These are phyloP conservation scores for Mariannaea elegans DNA, from an alignment of 2,329 filamentous ascomycete species.

Conservation along the genomic window DNA sequence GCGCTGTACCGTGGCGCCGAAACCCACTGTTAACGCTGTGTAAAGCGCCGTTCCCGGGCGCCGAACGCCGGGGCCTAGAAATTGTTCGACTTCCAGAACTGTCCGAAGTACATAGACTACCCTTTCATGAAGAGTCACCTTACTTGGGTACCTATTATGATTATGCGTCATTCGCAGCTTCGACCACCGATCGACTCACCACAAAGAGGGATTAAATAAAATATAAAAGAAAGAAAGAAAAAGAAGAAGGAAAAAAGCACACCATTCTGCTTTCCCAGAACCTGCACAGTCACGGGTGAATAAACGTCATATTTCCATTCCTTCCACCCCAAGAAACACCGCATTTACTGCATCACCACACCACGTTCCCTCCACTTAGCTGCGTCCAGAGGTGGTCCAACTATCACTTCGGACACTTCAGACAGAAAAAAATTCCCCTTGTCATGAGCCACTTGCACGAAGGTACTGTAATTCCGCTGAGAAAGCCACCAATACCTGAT, in stretches of 20 bases:
- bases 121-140: too few species aligned
- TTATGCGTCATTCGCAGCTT: too few species aligned
- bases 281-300: background rate
- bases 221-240: too few species aligned
- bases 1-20: too few species aligned
- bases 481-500: background rate
- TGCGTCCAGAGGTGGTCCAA: constrained; percentile 9
- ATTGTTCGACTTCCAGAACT: constrained; percentile 10
- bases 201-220: too few species aligned
- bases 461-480: background rate
- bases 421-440: background rate
- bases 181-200: too few species aligned
- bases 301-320: background rate
- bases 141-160: too few species aligned
- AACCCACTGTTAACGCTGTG: constrained; percentile 7
- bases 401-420: background rate
- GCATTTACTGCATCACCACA: constrained; percentile 10
- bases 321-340: background rate
- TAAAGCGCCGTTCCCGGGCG: constrained; percentile 37
- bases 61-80: constrained; percentile 34
- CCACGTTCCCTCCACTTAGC: constrained; percentile 8
- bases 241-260: too few species aligned
- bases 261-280: too few species aligned
- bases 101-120: too few species aligned
- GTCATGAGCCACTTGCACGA: constrained; percentile 10